Base-by-base conservation (phyloP, 768 basidiomycete species). In the Gymnopilus junonius region DNA sequence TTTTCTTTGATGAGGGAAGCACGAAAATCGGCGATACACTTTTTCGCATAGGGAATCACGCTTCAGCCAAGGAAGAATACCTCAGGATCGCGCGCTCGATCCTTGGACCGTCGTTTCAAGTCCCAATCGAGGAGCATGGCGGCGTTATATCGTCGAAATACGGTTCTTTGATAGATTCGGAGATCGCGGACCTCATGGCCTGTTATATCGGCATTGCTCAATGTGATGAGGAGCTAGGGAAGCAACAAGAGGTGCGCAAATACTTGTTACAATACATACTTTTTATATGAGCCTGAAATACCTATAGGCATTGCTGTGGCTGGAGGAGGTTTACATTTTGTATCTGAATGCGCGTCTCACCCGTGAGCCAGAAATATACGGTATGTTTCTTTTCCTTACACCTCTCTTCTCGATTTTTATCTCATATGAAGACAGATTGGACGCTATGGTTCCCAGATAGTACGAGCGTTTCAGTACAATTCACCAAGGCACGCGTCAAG, bases 401-500 rank as follows among this genome's bases (percentile, higher is more conserved):
- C 3, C 2, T 48, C 12, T 8, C 21, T 21, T 17, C 2, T n/a
- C 17, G 11, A 0, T 17, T 21, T 29, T 32, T 11, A 45, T 8
- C 5, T 6, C 39, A 12, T 37, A 23, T 5, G 15, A 8, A 8
- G n/a, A 4, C 27, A 62, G 61, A 62, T 29, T 62, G 61, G 61
- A 31, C 31, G 2, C 29, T 43, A 15, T 65, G 67, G 65, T 63
- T 65, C 21, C 59, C 73, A 21, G 72, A 69, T 35, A 59, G 66
- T 37, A 66, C 74, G 11, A 63, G 73, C 46, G 8, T 72, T 40
- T 58, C 70, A n/a, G 76, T 65, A 23, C 67, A 74, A 53, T 73
- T 73, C 8, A 58, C 74, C 12, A 67, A 53, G 1, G 75, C 68
- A 0, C 67, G 73, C n/a, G 67, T 6, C 71, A 27, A 39, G 12